These are phyloP conservation scores for Panicum hallii DNA, from an alignment of 202 grass and related monocot genomes.

Conservation along the genomic window DNA sequence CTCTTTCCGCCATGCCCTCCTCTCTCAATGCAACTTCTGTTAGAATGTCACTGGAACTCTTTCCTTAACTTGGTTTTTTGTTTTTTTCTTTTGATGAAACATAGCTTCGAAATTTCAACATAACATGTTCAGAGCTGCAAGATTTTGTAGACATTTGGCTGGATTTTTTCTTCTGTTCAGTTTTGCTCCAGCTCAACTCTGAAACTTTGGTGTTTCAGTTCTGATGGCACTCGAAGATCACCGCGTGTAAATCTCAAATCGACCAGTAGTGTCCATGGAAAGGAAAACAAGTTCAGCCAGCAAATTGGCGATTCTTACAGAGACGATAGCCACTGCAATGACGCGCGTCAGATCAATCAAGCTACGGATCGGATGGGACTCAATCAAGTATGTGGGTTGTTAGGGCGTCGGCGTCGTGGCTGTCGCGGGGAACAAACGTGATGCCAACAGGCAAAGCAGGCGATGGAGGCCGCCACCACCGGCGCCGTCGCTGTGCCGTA, in stretches of 20 bases:
- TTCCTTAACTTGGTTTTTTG: too few relatives aligned
- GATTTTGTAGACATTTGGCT: too few relatives aligned
- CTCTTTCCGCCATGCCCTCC: not conserved
- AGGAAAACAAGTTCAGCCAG: too few relatives aligned
- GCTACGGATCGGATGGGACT: too few relatives aligned
- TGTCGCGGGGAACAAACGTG: not conserved
- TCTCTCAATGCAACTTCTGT: not conserved
- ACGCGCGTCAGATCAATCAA: too few relatives aligned
- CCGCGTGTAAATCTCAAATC: not conserved
- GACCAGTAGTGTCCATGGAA: too few relatives aligned
- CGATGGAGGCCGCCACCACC: not conserved
- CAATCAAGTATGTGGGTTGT: not conserved
- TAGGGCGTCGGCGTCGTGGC: not conserved
- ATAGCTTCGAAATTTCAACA: not conserved
- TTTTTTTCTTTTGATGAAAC: not conserved
- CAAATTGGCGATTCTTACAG: too few relatives aligned
- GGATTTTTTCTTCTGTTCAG: too few relatives aligned
- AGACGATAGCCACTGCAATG: too few relatives aligned
- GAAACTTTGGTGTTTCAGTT: too few relatives aligned
- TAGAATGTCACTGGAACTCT: not conserved
- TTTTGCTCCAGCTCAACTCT: too few relatives aligned
- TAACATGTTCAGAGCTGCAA: not conserved
- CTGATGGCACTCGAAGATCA: not conserved
- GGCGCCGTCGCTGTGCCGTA: slow-evolving; percentile 31
- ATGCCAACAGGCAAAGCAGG: not conserved